phyloP scores from a whole-genome alignment of 176 grass and related monocot species.

The Carex pumila region DNA sequence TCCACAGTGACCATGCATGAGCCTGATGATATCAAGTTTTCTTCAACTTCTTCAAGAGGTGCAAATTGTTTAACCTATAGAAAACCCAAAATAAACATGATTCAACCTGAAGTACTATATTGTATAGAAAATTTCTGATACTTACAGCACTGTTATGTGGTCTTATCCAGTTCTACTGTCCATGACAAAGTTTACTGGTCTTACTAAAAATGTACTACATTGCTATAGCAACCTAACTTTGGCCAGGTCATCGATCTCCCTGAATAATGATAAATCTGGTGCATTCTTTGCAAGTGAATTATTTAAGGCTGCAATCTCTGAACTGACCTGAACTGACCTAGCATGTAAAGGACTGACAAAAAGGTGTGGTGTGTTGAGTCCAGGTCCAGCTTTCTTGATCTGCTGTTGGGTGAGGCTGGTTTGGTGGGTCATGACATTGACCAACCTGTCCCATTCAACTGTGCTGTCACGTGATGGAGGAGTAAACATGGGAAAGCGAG shows the following conservation, averaged over 20 bases:
- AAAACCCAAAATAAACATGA: background rate
- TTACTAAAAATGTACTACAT: background rate
- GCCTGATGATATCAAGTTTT: background rate
- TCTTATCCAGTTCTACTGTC: background rate
- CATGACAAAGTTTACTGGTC: background rate
- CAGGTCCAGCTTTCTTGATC: background rate
- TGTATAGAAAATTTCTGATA: background rate
- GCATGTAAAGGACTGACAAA: background rate
- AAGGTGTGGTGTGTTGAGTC: background rate
- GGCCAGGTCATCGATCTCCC: background rate
- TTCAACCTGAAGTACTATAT: background rate
- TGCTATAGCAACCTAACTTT: background rate
- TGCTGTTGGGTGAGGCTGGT: background rate
- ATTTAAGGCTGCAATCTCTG: background rate
- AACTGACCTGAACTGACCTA: background rate
- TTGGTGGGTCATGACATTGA: background rate
- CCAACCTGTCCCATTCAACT: background rate
- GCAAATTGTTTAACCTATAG: background rate
- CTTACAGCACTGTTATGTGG: background rate
- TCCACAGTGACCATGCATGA: background rate
- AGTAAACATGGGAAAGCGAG: background rate
- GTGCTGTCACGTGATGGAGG: background rate
- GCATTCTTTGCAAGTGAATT: background rate
- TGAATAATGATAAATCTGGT: background rate
- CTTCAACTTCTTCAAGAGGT: conserved; percentile 19